Conservation (phyloP, 352 stramenopile species). For the Globisporangium perplexum region DNA sequence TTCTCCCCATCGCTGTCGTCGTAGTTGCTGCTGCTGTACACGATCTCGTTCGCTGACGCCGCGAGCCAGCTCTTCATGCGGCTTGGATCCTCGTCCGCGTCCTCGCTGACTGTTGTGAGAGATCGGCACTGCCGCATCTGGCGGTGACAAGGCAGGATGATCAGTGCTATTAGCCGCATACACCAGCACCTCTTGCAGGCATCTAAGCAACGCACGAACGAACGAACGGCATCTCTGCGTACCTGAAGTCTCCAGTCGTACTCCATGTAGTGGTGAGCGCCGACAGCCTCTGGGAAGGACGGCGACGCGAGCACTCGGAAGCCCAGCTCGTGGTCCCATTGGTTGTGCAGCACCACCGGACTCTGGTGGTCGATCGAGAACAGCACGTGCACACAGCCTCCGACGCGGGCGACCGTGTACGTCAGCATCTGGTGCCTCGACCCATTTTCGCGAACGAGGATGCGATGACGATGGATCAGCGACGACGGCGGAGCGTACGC, state of each 20-base stretch:
- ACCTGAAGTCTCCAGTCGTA: constrained; percentile 69
- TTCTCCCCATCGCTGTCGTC: constrained; percentile 10
- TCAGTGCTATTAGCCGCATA: neutral
- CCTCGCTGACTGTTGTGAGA: neutral
- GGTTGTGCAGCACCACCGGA: constrained; percentile 59
- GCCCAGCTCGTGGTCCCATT: constrained; percentile 43
- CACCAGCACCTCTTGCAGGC: neutral
- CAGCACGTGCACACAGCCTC: constrained; percentile 45
- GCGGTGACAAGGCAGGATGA: neutral
- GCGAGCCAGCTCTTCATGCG: constrained; percentile 32
- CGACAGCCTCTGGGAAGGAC: constrained; percentile 48
- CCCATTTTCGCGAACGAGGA: constrained; percentile 45
- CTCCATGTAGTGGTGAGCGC: constrained; percentile 50
- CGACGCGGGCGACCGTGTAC: constrained; percentile 51
- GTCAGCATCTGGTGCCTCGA: constrained; percentile 64
- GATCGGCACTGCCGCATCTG: constrained; percentile 5
- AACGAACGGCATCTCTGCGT: neutral
- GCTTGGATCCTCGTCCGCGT: neutral
- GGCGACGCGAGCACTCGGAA: constrained; percentile 40
- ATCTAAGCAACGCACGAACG: neutral
- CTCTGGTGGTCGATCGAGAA: constrained; percentile 68
- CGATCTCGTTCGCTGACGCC: constrained; percentile 13
- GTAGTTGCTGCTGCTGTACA: constrained; percentile 2
- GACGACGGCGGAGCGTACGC: constrained; percentile 43
- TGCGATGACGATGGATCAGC: constrained; percentile 35